Evolutionary conservation across 257 asterid species (phyloP).

Genomic region (Nicotiana sylvestris): DNA sequence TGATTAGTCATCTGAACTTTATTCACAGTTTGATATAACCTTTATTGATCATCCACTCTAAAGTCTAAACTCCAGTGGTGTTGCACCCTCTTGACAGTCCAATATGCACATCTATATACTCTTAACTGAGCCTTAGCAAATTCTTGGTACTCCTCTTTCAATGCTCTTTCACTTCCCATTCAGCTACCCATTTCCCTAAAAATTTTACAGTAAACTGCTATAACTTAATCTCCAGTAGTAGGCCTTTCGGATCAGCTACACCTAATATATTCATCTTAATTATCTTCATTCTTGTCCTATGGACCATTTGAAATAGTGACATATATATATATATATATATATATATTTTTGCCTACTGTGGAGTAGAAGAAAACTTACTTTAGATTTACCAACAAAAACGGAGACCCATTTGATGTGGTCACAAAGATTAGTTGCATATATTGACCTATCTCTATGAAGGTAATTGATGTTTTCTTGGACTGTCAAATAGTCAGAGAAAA

Average conservation of each 20-base stretch:
- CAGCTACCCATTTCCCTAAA: conserved; percentile 68
- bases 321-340: too few relatives aligned
- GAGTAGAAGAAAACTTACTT: too few relatives aligned
- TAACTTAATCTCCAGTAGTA: too few relatives aligned
- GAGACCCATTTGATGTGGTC: conserved; percentile 40
- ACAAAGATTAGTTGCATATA: conserved; percentile 22
- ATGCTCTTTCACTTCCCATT: conserved; percentile 46
- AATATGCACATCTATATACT: conserved; percentile 74
- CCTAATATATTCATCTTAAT: too few relatives aligned
- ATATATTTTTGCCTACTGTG: too few relatives aligned
- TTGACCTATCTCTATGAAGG: conserved; percentile 32
- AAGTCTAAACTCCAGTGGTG: conserved; percentile 22
- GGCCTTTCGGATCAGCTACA: too few relatives aligned
- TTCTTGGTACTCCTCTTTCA: conserved; percentile 43
- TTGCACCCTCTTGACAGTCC: conserved; percentile 46
- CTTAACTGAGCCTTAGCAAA: conserved; percentile 45
- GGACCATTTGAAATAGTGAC: too few relatives aligned
- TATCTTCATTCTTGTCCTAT: too few relatives aligned
- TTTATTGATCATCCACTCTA: conserved; percentile 61
- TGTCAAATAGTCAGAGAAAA: conserved; percentile 25
- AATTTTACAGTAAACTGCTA: background rate
- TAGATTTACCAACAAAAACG: conserved; percentile 41
- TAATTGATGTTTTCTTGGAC: conserved; percentile 47
- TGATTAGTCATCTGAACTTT: background rate
- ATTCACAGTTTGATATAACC: conserved; percentile 40